Base-by-base conservation (phyloP, 2,329 filamentous ascomycete species). In the Talaromyces sp. region DNA sequence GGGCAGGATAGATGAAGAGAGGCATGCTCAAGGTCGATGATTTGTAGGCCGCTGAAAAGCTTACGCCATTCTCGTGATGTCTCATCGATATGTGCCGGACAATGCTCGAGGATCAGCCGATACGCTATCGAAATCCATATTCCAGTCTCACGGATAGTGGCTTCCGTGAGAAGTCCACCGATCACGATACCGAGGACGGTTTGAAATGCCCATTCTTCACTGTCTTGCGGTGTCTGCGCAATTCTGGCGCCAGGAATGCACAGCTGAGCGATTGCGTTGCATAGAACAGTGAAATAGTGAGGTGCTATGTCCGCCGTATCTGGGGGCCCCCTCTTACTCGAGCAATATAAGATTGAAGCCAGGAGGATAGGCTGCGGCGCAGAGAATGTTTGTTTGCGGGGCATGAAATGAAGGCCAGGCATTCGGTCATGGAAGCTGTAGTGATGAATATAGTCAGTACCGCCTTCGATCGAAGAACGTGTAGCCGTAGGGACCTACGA, bases 1-100 rank as follows among this genome's bases (percentile, higher is more conserved):
- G 58, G 58, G n/a, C 58, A 60, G 10, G 55, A 60, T 22, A 60
- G 43, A 54, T 60, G 58, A 9, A 60, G 58, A 35, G 58, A 60
- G 36, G 58, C 58, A 33, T 60, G 58, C 31, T 60, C 58, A 28
- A 59, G 57, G 25, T 59, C 57, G 10, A 59, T 56, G 3, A 59
- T 59, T 19, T 59, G 57, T 22, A 59, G 52, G 9, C 57, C 57
- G 11, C 57, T 56, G 36, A 59, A 59, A n/a, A 59, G 53, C 53
- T 59, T 59, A n/a, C 57, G 52, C 57, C 57, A 59, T 56, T 59
- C 57, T 33, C 57, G 57, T 19, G 57, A 56, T 3, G 52, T 59
- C 25, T 59, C 57, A 21, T 59, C 57, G 17, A 56, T 46, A 37
- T 59, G 57, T 21, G 57, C 52, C 2, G 57, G 57, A 35, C 57